Percentiles rank a stretch among this genome's conserved stretches.
Evolutionary conservation across 805 yeast genomes (phyloP).

Genomic region (Naumovozyma castellii): DNA sequence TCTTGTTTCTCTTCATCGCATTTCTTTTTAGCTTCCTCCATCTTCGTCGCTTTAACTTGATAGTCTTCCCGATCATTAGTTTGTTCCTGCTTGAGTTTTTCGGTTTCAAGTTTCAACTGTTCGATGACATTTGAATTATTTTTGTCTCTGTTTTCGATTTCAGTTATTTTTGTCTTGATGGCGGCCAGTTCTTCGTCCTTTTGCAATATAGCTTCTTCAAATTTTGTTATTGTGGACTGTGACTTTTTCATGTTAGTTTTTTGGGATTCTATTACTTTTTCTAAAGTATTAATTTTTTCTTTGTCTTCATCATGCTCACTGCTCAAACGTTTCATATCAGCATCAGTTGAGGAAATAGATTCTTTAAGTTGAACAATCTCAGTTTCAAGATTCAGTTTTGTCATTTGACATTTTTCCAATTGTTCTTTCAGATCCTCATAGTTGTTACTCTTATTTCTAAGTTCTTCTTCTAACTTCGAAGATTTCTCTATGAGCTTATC

Average conservation of each 20-base stretch:
- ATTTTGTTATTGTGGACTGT: neutral
- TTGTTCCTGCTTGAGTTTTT: neutral
- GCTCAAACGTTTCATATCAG: neutral
- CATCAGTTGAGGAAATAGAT: neutral
- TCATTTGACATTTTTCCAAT: conserved; percentile 1
- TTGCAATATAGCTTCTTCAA: conserved; percentile 1
- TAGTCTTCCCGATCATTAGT: neutral
- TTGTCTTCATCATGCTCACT: neutral
- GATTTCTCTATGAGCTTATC: neutral
- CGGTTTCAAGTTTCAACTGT: neutral
- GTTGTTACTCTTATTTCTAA: neutral
- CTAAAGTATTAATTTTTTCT: neutral
- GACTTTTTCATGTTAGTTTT: too few species aligned
- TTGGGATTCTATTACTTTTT: neutral
- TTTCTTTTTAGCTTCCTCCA: conserved; percentile 3
- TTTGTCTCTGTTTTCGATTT: neutral
- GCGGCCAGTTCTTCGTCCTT: conserved; percentile 3
- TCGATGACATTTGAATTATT: neutral
- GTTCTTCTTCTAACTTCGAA: neutral
- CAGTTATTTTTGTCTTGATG: conserved; percentile 1
- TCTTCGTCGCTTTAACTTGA: neutral
- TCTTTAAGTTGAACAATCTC: neutral
- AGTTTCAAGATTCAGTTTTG: neutral
- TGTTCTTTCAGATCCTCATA: neutral
- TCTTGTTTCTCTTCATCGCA: conserved; percentile 1